These are phyloP conservation scores for Meredithiella fracta DNA, from an alignment of 2,329 filamentous ascomycete species.

Conservation along the genomic window DNA sequence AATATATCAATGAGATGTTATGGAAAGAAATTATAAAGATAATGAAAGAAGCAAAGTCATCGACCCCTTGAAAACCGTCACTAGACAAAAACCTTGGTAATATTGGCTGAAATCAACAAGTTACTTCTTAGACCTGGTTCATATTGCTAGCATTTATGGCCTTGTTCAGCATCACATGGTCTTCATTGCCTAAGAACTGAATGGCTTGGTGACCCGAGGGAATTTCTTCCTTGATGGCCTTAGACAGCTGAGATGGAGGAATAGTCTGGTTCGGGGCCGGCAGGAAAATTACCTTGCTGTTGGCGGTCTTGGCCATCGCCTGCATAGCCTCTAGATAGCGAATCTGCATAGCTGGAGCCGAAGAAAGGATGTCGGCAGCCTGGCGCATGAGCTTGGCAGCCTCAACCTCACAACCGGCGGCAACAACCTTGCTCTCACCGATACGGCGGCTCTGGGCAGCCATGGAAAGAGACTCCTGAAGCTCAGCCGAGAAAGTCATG, in stretches of 20 bases:
- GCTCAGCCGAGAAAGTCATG: conserved; percentile 88
- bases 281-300: conserved; percentile 76
- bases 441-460: conserved; percentile 97
- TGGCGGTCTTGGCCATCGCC: conserved; percentile 88
- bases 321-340: conserved; percentile 98
- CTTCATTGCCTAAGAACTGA: not conserved
- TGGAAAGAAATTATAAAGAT: no score
- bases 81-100: no score
- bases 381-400: conserved; percentile 84
- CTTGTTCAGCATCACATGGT: not conserved
- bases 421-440: conserved; percentile 96
- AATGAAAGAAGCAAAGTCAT: no score
- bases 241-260: conserved; percentile 27
- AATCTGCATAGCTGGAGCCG: conserved; percentile 94
- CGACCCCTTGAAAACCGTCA: no score
- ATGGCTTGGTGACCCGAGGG: not conserved
- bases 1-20: no score
- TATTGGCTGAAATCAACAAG: no score
- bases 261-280: conserved; percentile 43
- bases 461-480: conserved; percentile 95
- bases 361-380: conserved; percentile 83
- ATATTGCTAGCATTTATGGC: not conserved
- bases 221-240: conserved; percentile 24
- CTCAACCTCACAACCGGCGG: conserved; percentile 92
- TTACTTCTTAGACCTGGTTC: no score